Base-by-base conservation (phyloP, 2,329 filamentous ascomycete genomes). In the Ramularia endophylla region DNA sequence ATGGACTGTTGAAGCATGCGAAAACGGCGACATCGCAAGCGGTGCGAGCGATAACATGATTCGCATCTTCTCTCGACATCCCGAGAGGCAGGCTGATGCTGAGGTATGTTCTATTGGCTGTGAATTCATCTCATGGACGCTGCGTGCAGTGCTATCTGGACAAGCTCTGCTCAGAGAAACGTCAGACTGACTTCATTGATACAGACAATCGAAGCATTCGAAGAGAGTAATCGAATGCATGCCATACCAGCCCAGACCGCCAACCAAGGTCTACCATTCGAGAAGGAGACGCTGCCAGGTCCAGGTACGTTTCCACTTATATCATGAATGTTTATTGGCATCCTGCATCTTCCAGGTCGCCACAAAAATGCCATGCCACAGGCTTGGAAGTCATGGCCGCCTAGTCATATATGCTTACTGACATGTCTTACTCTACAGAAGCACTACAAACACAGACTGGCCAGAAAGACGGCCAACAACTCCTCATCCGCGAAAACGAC, bases 401-500 rank as follows among this genome's bases (percentile, higher is more conserved):
- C n/a, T n/a, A n/a, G n/a, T n/a, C n/a, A n/a, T n/a, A n/a, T n/a
- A n/a, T n/a, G n/a, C n/a, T n/a, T n/a, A n/a, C n/a, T n/a, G n/a
- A n/a, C n/a, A n/a, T n/a, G n/a, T n/a, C n/a, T n/a, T n/a, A n/a
- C n/a, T n/a, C 22, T 34, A 33, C 38, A 60, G 87, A 94, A 13
- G 95, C 95, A 55, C 69, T 98, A 7, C 78, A 80, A 40, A 78
- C 77, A 41, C 89, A 88, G 53, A 79, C 81, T 0, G 92, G 92
- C 3, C 92, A 86, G n/a, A 95, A 95, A 65, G 92, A 98, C 51
- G 92, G 92, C 0, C 90, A 98, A 60, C 85, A 95, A 4, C 83
- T 94, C 56, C 94, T 94, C 80, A 90, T 95, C 56, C 79, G 77
- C 44, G 85, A 95, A 61, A 69, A 77, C 6, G 82, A 94, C 57